phyloP scores from a whole-genome alignment of 1,139 yeast species.

The Meyerozyma guilliermondii region DNA sequence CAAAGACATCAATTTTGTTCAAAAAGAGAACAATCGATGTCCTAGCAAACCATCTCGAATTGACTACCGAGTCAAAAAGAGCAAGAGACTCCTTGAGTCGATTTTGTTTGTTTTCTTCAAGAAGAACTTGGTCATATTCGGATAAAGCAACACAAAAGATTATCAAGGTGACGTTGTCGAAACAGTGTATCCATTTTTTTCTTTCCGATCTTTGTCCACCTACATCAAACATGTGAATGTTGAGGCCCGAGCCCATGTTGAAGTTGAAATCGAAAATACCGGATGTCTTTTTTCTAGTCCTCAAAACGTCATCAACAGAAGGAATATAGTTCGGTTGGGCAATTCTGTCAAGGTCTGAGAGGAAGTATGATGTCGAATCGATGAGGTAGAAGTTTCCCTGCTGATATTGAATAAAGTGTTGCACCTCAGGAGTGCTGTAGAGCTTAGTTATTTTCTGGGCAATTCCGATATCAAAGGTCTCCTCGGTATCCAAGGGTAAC shows the following conservation, averaged over 20 bases:
- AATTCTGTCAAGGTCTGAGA: conserved; percentile 63
- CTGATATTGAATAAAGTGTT: conserved; percentile 49
- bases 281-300: conserved; percentile 88
- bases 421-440: conserved; percentile 56
- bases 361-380: conserved; percentile 83
- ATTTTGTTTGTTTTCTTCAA: conserved; percentile 77
- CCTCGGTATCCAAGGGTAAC: conserved; percentile 43
- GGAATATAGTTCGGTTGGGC: conserved; percentile 62
- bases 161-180: conserved; percentile 84
- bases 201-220: conserved; percentile 95
- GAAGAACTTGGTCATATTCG: conserved; percentile 81
- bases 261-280: conserved; percentile 85
- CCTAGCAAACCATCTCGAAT: conserved; percentile 90
- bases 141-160: conserved; percentile 88
- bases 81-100: conserved; percentile 82
- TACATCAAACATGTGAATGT: conserved; percentile 83
- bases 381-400: conserved; percentile 76
- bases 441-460: conserved; percentile 43
- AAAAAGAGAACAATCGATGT: conserved; percentile 81
- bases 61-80: conserved; percentile 83
- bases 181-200: conserved; percentile 93
- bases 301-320: conserved; percentile 66
- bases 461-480: conserved; percentile 39
- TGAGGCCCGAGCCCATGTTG: conserved; percentile 66
- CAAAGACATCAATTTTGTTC: conserved; percentile 86